These are phyloP conservation scores for Quercus ilex DNA, from an alignment of 306 rosid genomes.

Conservation along the genomic window DNA sequence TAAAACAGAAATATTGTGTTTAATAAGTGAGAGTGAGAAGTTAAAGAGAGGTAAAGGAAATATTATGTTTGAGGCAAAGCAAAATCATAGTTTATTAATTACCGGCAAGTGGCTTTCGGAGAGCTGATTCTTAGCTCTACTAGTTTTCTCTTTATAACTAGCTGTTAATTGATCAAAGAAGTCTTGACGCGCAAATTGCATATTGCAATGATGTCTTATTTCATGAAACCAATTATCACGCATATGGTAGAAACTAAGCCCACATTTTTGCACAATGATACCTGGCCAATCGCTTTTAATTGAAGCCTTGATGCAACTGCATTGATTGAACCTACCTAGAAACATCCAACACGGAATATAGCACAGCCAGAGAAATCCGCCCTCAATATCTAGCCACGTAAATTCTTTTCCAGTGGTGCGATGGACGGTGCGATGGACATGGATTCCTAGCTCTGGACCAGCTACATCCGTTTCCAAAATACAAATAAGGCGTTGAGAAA, in stretches of 20 bases:
- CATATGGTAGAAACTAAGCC: too few species aligned
- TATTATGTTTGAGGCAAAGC: too few species aligned
- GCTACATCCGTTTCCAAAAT: neutral
- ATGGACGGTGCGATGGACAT: neutral
- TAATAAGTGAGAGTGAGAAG: too few species aligned
- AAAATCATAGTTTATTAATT: too few species aligned
- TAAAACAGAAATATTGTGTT: too few species aligned
- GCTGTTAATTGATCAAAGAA: too few species aligned
- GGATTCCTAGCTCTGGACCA: accelerated
- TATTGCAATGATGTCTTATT: accelerated
- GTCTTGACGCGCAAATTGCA: accelerated
- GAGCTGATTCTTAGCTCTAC: too few species aligned
- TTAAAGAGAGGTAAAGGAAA: too few species aligned
- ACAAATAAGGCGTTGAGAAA: neutral
- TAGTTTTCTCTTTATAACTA: too few species aligned
- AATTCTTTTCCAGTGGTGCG: accelerated
- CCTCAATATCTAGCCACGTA: neutral
- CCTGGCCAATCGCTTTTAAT: neutral
- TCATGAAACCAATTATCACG: accelerated
- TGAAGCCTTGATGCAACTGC: neutral
- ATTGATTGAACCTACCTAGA: accelerated
- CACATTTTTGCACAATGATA: neutral
- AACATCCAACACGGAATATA: accelerated
- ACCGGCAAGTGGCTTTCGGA: too few species aligned
- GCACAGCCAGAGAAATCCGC: neutral